Percentiles rank a stretch among this genome's conserved stretches.
Evolutionary conservation across 257 asterid genomes (phyloP).

Genomic region (Petunia axillaris): DNA sequence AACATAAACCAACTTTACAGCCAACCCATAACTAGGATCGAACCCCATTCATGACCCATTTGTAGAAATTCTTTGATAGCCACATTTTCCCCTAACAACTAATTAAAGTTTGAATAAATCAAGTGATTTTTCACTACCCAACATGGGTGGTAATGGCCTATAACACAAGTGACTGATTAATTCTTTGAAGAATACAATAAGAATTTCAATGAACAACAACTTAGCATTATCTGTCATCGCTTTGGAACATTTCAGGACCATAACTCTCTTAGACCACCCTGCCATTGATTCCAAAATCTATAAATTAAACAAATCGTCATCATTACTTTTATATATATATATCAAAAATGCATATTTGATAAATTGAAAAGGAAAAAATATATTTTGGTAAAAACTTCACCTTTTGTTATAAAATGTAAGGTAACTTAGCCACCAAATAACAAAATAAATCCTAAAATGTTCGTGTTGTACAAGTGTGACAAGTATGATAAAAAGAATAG

Average conservation of each 20-base stretch:
- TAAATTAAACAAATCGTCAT: constrained; percentile 43
- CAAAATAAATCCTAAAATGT: too few species aligned
- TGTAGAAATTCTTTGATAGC: constrained; percentile 35
- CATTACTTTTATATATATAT: not conserved
- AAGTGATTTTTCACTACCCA: constrained; percentile 52
- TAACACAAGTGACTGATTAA: constrained; percentile 32
- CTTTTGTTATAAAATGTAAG: too few species aligned
- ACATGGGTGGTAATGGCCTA: constrained; percentile 58
- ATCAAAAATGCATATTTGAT: too few species aligned
- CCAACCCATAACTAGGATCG: constrained; percentile 34
- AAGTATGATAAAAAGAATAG: too few species aligned
- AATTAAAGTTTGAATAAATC: constrained; percentile 54
- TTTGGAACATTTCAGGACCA: not conserved
- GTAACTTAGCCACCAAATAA: too few species aligned
- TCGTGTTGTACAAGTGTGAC: too few species aligned
- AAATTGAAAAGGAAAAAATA: too few species aligned
- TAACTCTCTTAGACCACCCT: constrained; percentile 56
- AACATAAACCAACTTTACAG: constrained; percentile 55
- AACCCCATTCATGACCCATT: constrained; percentile 49
- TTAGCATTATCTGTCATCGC: too few species aligned
- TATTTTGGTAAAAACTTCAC: too few species aligned
- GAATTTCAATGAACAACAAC: constrained; percentile 3
- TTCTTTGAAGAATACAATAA: constrained; percentile 39
- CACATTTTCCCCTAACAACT: constrained; percentile 53
- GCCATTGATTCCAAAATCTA: constrained; percentile 47